Conservation (phyloP, 768 basidiomycete species). For the Kwoniella shandongensis region DNA sequence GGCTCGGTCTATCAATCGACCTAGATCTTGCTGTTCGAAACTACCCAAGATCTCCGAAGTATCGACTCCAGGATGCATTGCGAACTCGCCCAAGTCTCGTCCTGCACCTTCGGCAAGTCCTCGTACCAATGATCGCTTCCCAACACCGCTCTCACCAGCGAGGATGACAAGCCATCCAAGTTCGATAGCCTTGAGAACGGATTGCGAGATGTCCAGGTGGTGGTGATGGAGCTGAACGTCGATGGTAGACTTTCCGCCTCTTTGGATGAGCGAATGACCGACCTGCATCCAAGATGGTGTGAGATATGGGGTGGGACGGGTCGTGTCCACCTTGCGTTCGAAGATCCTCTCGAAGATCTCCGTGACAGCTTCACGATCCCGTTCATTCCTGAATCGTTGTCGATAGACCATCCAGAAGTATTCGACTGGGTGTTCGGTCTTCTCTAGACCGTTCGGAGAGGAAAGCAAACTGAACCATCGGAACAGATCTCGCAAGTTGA, state of each 20-base stretch:
- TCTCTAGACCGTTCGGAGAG: conserved; percentile 49
- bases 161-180: conserved; percentile 87
- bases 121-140: conserved; percentile 76
- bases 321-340: conserved; percentile 55
- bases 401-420: conserved; percentile 74
- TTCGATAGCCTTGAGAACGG: conserved; percentile 69
- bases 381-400: conserved; percentile 74
- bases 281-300: conserved; percentile 59
- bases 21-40: conserved; percentile 81
- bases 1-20: conserved; percentile 13
- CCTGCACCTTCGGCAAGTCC: conserved; percentile 72
- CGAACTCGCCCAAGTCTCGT: conserved; percentile 66
- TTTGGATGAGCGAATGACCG: conserved; percentile 61
- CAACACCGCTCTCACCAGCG: conserved; percentile 68
- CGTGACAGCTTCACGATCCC: conserved; percentile 61
- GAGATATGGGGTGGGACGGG: conserved; percentile 48
- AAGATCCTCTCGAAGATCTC: conserved; percentile 53
- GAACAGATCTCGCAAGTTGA: conserved; percentile 91
- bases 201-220: conserved; percentile 69
- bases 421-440: conserved; percentile 61
- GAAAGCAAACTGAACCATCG: conserved; percentile 70
- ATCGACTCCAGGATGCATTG: conserved; percentile 82
- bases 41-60: conserved; percentile 91
- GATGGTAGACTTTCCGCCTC: conserved; percentile 36
- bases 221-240: conserved; percentile 60